Conservation (phyloP, 164 flowering plant genomes). For the Umbellularia californica region DNA sequence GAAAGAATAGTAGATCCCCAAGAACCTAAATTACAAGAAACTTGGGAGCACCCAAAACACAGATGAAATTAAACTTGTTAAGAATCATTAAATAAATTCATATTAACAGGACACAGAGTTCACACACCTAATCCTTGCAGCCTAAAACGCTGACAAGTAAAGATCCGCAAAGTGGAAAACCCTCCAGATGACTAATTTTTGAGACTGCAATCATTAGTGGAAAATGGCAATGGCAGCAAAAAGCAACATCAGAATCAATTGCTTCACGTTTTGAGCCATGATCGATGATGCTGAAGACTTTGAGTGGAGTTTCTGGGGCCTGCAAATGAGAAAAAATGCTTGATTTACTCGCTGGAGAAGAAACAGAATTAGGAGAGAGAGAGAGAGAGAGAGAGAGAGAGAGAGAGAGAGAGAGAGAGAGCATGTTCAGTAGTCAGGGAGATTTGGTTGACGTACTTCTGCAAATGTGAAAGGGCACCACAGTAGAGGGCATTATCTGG, state of each 20-base stretch:
- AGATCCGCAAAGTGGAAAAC: not conserved
- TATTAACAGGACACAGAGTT: slow-evolving; percentile 2
- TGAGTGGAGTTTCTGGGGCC: slow-evolving; percentile 40
- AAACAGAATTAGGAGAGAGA: not conserved
- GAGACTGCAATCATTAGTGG: not conserved
- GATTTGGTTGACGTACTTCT: slow-evolving; percentile 47
- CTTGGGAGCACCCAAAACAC: not conserved
- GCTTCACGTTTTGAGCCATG: not conserved
- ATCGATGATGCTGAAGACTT: slow-evolving; percentile 35
- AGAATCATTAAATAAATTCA: not conserved
- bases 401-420: not conserved
- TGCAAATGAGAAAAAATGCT: slow-evolving; percentile 17
- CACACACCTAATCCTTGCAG: slow-evolving; percentile 7
- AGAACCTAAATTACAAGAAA: slow-evolving; percentile 8
- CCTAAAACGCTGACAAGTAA: not conserved
- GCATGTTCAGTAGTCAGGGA: not conserved
- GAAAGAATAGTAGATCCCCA: slow-evolving; percentile 3
- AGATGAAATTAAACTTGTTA: slow-evolving; percentile 1
- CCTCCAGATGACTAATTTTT: not conserved
- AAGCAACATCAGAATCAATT: not conserved
- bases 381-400: not conserved
- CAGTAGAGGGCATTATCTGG: slow-evolving; percentile 84
- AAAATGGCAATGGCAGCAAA: slow-evolving; percentile 6
- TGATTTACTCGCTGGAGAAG: not conserved
- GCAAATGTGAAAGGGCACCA: slow-evolving; percentile 55